phyloP scores from a whole-genome alignment of 768 basidiomycete species.

The Suillus luteus region DNA sequence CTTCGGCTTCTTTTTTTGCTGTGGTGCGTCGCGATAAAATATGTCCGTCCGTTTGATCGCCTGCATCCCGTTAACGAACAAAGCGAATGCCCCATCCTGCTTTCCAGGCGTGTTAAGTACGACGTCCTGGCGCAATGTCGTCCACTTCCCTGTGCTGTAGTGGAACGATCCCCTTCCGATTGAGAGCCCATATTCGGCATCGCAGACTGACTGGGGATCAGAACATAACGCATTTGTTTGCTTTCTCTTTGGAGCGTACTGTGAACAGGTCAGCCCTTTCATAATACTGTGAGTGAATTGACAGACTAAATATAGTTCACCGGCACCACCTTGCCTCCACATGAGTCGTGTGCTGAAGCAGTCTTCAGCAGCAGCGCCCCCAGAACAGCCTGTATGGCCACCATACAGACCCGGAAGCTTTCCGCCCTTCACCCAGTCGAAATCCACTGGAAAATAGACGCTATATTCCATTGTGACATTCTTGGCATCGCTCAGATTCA shows the following conservation, averaged over 20 bases:
- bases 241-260: slow-evolving; percentile 78
- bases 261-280: neutral
- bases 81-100: slow-evolving; percentile 63
- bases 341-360: slow-evolving; percentile 88
- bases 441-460: slow-evolving; percentile 75
- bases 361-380: slow-evolving; percentile 65
- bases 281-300: neutral
- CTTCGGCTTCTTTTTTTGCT: slow-evolving; percentile 5
- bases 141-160: slow-evolving; percentile 68
- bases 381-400: slow-evolving; percentile 67
- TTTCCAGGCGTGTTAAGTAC: slow-evolving; percentile 72
- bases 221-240: slow-evolving; percentile 62
- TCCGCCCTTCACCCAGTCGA: slow-evolving; percentile 79
- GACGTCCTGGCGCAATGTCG: slow-evolving; percentile 68
- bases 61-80: slow-evolving; percentile 62
- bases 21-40: slow-evolving; percentile 54
- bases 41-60: slow-evolving; percentile 58
- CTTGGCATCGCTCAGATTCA: slow-evolving; percentile 45
- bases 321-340: slow-evolving; percentile 70
- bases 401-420: slow-evolving; percentile 85
- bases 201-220: slow-evolving; percentile 62
- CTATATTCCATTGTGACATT: slow-evolving; percentile 67
- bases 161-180: slow-evolving; percentile 72
- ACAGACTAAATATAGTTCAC: slow-evolving; percentile 77
- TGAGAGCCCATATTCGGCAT: slow-evolving; percentile 68